Evolutionary conservation across 2,329 filamentous ascomycete species (phyloP), one percentile per base, ranked within the genome.

Genomic region (Cercospora sojina): DNA sequence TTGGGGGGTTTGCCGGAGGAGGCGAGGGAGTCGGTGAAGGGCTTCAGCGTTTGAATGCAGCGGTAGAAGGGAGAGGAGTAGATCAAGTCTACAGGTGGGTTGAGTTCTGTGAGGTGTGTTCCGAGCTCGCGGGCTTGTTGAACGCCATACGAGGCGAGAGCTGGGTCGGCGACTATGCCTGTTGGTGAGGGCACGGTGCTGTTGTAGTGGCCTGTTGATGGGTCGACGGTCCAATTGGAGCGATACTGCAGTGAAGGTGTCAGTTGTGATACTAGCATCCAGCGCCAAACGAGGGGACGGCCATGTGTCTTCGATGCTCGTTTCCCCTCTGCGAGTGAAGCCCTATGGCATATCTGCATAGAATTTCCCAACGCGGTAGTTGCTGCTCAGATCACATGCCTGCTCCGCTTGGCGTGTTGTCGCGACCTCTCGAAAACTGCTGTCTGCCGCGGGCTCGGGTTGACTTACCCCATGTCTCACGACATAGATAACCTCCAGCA

Each of bases 31-130:
- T 81, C 78, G 58, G 89, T 82, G 72, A 89, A 89, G 0, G 93
- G 92, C 57, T 85, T 83, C 61, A 96, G 87, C 1, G 93, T 96
- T 80, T 96, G 91, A 49, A 96, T 82, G 76, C 93, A 97, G 70
- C 93, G 87, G 78, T 95, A 96, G 80, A 92, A 96, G 0, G 92
- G 91, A 67, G 90, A 93, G 32, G 88, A 91, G 81, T 97, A 98
- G 71, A 98, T 85, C 56, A 84, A 84, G 62, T 92, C 89, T 66
- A 94, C 85, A 1, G 89, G 86, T 35, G 91, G 90, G 18, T 87
- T 79, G 53, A 91, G 76, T 0, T 80, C 82, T 65, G 83, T 76
- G 57, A 96, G 83, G 75, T 91, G 85, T 7, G 79, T 81, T 68
- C 79, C 93, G 56, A 98, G 85, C 79, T 98, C 89, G 67, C 87